Base-by-base conservation (phyloP, 352 stramenopile genomes). In the Globisporangium cystogenes region DNA sequence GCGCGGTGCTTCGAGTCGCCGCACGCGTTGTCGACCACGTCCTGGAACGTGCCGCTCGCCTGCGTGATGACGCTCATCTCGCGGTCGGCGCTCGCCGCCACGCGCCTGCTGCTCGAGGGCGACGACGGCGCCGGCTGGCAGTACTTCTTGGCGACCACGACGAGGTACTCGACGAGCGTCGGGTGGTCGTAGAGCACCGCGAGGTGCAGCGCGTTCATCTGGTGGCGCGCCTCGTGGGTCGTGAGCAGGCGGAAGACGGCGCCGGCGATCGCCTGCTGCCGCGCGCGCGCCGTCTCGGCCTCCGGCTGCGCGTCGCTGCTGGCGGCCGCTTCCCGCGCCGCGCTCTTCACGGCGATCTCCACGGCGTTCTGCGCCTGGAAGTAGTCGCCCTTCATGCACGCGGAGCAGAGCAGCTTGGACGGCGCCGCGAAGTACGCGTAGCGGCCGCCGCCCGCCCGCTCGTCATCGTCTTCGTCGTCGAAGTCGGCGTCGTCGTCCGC, bases 181-280 rank as follows among this genome's bases (percentile, higher is more conserved):
- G 76, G 76, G 49, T 90, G 74, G 61, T 93, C 82, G 49, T 93
- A 93, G 15, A 89, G 67, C 43, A 82, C 76, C 4, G 82, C 81
- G 7, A 90, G 54, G 48, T 87, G 74, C 49, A 93, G 47, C 10
- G 76, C 67, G 53, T 85, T 88, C 82, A 92, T 90, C 60, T 88
- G 65, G 29, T 92, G 76, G 4, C 80, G 64, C 15, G 78, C 59
- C 60, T 92, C 78, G 41, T 76, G 67, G 24, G 77, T 74, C 50
- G 73, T 90, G 47, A 92, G 67, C 40, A 92, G 53, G 14, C 72
- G 63, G 33, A 68, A 77, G 11, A 88, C 53, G 1, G 64, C 59
- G 1, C 67, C 47, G 2, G 54, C 41, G 20, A 53, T 47, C 21
- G 43, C 29, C 33, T 42, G 21, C 24, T 62, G 51, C 21, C 50